These are phyloP conservation scores for Aspergillus saccharolyticus DNA, from an alignment of 495 filamentous ascomycete genomes.

Conservation along the genomic window DNA sequence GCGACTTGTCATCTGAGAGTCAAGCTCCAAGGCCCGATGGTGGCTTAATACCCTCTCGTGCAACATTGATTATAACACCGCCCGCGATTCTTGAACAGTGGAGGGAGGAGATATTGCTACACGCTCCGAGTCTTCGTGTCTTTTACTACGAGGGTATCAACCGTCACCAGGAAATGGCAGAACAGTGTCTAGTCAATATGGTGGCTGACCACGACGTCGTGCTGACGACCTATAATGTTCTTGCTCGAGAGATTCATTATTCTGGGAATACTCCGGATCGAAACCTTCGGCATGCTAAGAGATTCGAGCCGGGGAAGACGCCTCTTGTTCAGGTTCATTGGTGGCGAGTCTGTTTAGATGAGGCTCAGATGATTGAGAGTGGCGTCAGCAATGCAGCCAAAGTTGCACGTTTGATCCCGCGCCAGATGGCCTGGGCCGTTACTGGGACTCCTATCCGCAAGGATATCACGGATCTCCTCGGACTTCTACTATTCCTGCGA, in stretches of 20 bases:
- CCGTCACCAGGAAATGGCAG: constrained; percentile 33
- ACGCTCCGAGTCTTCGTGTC: constrained; percentile 58
- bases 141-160: constrained; percentile 48
- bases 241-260: constrained; percentile 73
- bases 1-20: constrained; percentile 12
- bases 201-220: constrained; percentile 66
- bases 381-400: constrained; percentile 78
- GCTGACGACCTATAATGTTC: constrained; percentile 77
- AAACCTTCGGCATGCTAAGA: constrained; percentile 58
- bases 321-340: constrained; percentile 76
- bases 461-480: constrained; percentile 60
- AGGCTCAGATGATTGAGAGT: constrained; percentile 92
- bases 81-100: constrained; percentile 79
- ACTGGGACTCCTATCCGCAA: constrained; percentile 86
- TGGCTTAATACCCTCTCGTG: constrained; percentile 36
- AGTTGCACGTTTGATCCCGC: constrained; percentile 72
- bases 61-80: constrained; percentile 86
- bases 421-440: constrained; percentile 87
- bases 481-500: constrained; percentile 74
- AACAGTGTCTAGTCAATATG: constrained; percentile 44
- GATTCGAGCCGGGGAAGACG: constrained; percentile 62
- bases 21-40: constrained; percentile 22
- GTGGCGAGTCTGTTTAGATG: constrained; percentile 93
- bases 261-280: constrained; percentile 59
- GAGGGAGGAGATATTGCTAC: constrained; percentile 68